Base-by-base conservation (phyloP, 2,329 filamentous ascomycete genomes). In the Macrophomina tecta region DNA sequence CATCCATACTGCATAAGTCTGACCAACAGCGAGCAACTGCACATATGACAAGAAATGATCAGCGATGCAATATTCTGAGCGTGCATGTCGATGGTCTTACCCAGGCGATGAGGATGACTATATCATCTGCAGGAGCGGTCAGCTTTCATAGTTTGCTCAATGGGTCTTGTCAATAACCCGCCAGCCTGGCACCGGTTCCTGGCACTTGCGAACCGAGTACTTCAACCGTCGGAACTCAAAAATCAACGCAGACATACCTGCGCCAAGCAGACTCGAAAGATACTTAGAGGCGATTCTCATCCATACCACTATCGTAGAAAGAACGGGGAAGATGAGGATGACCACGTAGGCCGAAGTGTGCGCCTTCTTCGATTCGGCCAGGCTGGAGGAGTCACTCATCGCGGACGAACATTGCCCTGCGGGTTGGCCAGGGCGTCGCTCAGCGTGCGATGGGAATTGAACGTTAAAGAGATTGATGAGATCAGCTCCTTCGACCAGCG, bases 1-100 rank as follows among this genome's bases (percentile, higher is more conserved):
- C 58, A 62, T 62, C 58, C 58, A 62, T 48, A 62, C 58, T 48
- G 58, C 30, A 14, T 49, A 62, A 9, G 58, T 62, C 46, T 62
- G 58, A 12, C 58, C 58, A 12, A 62, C 45, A n/a, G 23, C 58
- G 30, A 62, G 16, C 32, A 49, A 12, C 58, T 62, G 18, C 11
- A 16, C 56, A 23, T 23, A n/a, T 16, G 32, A 18, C 9, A 14
- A 8, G 28, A n/a, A 38, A 7, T 38, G 36, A 28, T 62, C 58
- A 62, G 58, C 58, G 23, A 36, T 62, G 9, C 6, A 2, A 4
- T 38, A 4, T 18, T 8, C 12, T 23, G 32, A 38, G 12, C 45
- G 28, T n/a, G n/a, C 11, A 30, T 18, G n/a, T 5, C 3, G 11
- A 9, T 9, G 45, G n/a, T 38, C 58, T 34, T 9, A 62, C 58